Evolutionary conservation across 1,284 basidiomycete genomes (phyloP), one percentile per base, ranked within the genome.

Genomic region (Naganishia liquefaciens): DNA sequence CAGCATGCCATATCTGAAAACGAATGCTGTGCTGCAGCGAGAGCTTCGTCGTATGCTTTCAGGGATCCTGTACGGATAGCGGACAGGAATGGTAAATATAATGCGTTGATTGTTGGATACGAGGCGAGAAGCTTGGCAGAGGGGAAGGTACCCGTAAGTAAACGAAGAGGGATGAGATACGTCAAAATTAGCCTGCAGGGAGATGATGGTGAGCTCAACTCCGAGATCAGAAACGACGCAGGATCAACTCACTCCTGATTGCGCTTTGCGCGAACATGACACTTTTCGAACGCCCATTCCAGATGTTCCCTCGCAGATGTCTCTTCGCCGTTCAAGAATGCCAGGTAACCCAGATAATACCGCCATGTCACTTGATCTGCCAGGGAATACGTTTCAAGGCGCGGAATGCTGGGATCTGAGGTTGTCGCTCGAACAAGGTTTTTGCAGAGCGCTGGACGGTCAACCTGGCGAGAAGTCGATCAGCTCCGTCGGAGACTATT

Each of bases 261-360:
- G 58, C 83, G 82, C 23, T 81, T 82, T 1, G 89, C 85, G 6
- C 80, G 79, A 9, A 81, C 75, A 69, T 90, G 86, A 78, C 93
- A 96, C 67, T 88, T 83, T 70, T 89, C 85, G 73, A 93, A 90
- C 11, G 92, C 89, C 70, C 87, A 85, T 0, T 85, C 87, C 44
- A 98, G 83, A 73, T 94, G 88, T 73, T 87, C 83, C 75, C 92
- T 89, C 30, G 93, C 87, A 86, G 91, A 66, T 42, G 25, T 82
- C 74, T 93, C 95, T 60, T 95, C 90, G 75, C 97, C 95, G 70
- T 90, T 91, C 64, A 97, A 77, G 77, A 99, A 97, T 71, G 87
- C 89, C 63, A 98, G 83, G 84, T 97, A 91, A 65, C 95, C 95
- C 53, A 94, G 80, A 75, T 97, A 97, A 81, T 94, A 99, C 68